phyloP scores from a whole-genome alignment of 1,284 basidiomycete genomes.

The Paramarasmius palmivorus region DNA sequence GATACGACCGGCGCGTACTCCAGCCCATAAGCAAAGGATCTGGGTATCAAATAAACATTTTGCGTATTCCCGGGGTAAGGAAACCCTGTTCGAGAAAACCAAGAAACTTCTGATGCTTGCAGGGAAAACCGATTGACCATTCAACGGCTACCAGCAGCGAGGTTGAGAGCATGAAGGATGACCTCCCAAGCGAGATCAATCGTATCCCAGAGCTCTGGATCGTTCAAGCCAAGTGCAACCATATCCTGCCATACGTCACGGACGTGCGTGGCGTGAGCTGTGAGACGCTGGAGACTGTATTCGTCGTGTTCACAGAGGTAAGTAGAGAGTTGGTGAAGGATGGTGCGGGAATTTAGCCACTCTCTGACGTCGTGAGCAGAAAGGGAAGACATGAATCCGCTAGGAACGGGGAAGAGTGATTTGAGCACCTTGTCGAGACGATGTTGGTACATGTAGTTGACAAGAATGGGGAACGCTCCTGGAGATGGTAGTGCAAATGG shows the following conservation, averaged over 20 bases:
- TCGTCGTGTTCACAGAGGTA: constrained; percentile 46
- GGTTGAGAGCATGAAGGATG: constrained; percentile 63
- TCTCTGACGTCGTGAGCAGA: constrained; percentile 45
- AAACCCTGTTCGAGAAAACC: not conserved
- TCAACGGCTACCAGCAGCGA: constrained; percentile 37
- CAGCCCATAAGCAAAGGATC: too few relatives aligned
- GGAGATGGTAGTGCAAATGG: constrained; percentile 68
- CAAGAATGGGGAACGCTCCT: constrained; percentile 62
- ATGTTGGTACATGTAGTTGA: constrained; percentile 67
- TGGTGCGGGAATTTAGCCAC: constrained; percentile 42
- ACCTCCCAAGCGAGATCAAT: constrained; percentile 75
- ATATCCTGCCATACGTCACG: constrained; percentile 77
- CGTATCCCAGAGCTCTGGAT: constrained; percentile 67
- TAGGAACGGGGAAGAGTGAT: constrained; percentile 60
- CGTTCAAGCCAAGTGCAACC: constrained; percentile 65
- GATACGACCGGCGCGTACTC: too few relatives aligned
- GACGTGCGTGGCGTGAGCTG: constrained; percentile 59
- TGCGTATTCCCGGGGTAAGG: not conserved
- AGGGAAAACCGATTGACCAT: not conserved
- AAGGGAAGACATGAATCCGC: constrained; percentile 49
- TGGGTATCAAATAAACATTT: too few relatives aligned
- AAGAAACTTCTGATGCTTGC: not conserved
- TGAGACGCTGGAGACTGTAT: constrained; percentile 46
- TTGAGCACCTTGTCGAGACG: constrained; percentile 50
- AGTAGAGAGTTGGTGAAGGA: constrained; percentile 51